Base-by-base conservation (phyloP, 177 flowering plant genomes). In the Vitis hybrid region DNA sequence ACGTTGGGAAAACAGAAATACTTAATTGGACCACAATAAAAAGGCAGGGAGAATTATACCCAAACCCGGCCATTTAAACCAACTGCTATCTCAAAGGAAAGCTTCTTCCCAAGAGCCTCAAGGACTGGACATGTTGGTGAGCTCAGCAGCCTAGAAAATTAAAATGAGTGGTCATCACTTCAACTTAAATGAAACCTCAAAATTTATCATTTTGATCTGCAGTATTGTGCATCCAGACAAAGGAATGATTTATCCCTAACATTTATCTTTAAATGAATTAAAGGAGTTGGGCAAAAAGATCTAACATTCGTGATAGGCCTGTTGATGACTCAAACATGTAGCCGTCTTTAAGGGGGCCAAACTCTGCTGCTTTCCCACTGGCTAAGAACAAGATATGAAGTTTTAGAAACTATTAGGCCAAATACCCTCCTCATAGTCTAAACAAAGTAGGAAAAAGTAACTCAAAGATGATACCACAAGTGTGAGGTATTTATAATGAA, bases 21-120 rank as follows among this genome's bases (percentile, higher is more conserved):
- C n/a, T 18, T 46, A 18, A 48, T 15, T 11, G 2, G 6, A 50
- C 13, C 2, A 49, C 1, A 57, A 60, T 52, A 50, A 12, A 58
- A 11, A 64, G 9, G 48, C 8, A 40, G 9, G 48, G 48, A 66
- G 64, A 69, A 69, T 16, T 63, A 65, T 89, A 95, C 98, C 99
- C 98, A 96, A 54, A 91, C 94, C 54, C 98, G 87, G 55, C 99
- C 99, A 76, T 96, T 96, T 78, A 92, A 74, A 30, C 98, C 98
- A 73, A 92, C 86, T 5, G 99, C 97, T 73, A 89, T 91, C 85
- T 93, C 99, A 76, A 96, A 96, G 46, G 98, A 87, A 55, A 90
- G 76, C 79, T 89, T 91, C 84, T 93, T 93, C 70, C 98, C 99
- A 65, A 93, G 89, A 52, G 78, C 85, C 68, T 89, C 98, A 54